Percentiles rank a stretch among this genome's conserved stretches.
phyloP scores from a whole-genome alignment of 2,329 filamentous ascomycete species.

The Stemphylium lycopersici region DNA sequence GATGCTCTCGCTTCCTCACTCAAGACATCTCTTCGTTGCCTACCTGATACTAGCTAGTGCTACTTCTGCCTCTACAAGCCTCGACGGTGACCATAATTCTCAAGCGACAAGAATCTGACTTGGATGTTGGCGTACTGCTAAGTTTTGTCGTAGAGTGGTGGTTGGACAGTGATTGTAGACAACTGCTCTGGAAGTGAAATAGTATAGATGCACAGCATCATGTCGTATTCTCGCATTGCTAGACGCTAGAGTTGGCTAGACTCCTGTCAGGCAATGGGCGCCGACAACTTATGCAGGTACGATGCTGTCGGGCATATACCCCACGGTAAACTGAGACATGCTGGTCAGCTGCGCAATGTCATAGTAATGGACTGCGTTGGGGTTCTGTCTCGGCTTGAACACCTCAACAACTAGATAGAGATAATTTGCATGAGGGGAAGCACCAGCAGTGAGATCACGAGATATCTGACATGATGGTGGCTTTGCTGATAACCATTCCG shows the following conservation, averaged over 20 bases:
- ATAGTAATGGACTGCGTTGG: background rate
- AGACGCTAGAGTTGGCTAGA: background rate
- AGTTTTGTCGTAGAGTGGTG: background rate
- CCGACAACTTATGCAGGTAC: constrained; percentile 11
- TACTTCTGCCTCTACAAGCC: constrained; percentile 13
- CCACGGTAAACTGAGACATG: constrained; percentile 2
- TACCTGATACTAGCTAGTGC: background rate
- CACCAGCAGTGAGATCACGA: background rate
- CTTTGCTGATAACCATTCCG: background rate
- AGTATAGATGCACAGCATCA: background rate
- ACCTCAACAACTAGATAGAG: background rate
- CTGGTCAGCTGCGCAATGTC: background rate
- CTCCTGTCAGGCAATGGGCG: background rate
- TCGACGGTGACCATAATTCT: background rate
- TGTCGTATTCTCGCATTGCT: background rate
- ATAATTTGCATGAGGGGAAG: background rate
- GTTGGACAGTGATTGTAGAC: background rate
- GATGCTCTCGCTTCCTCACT: background rate
- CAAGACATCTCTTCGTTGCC: background rate
- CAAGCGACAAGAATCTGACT: background rate
- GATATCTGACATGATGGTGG: background rate
- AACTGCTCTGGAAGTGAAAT: background rate
- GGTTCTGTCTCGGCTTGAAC: background rate
- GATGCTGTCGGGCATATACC: background rate
- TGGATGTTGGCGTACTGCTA: background rate